phyloP scores from a whole-genome alignment of 2,329 filamentous ascomycete species.

The Triangularia setosa region DNA sequence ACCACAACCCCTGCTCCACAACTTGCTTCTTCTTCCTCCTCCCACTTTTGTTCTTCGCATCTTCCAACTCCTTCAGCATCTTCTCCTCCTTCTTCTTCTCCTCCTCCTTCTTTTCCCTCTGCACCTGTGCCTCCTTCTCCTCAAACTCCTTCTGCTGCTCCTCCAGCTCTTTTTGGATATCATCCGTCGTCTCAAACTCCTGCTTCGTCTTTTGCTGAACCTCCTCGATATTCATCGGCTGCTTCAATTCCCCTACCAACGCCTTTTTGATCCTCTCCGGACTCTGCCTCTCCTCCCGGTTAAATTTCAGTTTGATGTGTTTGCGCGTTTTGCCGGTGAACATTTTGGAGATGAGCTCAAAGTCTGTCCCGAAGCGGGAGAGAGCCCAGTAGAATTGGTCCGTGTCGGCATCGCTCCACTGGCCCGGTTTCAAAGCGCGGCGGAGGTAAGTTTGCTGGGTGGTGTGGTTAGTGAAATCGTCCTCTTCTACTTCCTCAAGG shows the following conservation, averaged over 20 bases:
- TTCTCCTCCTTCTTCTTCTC: conserved; percentile 38
- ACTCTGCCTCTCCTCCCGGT: conserved; percentile 68
- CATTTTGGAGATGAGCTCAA: conserved; percentile 73
- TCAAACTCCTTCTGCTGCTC: conserved; percentile 42
- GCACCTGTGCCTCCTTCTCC: conserved; percentile 42
- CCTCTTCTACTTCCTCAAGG: conserved; percentile 66
- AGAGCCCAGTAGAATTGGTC: conserved; percentile 73
- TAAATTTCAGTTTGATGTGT: conserved; percentile 79
- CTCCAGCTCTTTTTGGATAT: conserved; percentile 51
- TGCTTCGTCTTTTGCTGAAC: conserved; percentile 52
- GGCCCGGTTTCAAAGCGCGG: conserved; percentile 60
- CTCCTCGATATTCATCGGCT: conserved; percentile 57
- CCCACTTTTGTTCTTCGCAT: conserved; percentile 3
- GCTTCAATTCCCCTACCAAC: conserved; percentile 56
- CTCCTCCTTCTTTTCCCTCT: conserved; percentile 45
- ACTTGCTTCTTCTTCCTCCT: conserved; percentile 11
- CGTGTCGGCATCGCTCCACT: conserved; percentile 69
- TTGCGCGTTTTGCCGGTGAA: conserved; percentile 68
- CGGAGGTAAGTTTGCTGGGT: conserved; percentile 65
- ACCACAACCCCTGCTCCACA: conserved; percentile 1
- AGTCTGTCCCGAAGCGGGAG: conserved; percentile 76
- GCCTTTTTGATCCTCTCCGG: conserved; percentile 60
- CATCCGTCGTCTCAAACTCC: conserved; percentile 53
- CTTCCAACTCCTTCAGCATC: conserved; percentile 17
- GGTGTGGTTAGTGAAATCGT: conserved; percentile 70